Evolutionary conservation across 169 alveolate genomes (phyloP).

Genomic region (Babesia gibsoni): DNA sequence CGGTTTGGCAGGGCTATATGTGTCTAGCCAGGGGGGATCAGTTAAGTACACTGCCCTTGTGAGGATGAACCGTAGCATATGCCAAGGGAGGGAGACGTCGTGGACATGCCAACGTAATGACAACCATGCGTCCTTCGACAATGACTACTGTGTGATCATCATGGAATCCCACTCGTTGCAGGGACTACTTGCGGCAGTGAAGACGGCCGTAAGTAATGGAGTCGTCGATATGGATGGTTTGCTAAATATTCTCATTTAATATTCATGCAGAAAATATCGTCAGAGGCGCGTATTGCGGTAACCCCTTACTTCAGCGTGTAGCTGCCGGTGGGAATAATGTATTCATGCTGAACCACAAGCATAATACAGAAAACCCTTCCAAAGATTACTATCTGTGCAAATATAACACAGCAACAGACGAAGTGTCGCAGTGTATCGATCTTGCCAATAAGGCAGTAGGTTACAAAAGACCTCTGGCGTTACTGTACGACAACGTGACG

Average conservation of each 20-base stretch:
- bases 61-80: slow-evolving; percentile 23
- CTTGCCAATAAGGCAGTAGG: not conserved
- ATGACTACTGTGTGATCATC: slow-evolving; percentile 35
- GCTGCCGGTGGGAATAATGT: slow-evolving; percentile 33
- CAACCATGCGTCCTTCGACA: slow-evolving; percentile 18
- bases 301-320: slow-evolving; percentile 46
- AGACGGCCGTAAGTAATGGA: slow-evolving; percentile 3
- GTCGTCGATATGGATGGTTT: slow-evolving; percentile 13
- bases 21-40: not conserved
- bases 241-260: not conserved
- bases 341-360: slow-evolving; percentile 32
- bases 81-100: slow-evolving; percentile 10
- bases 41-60: slow-evolving; percentile 19
- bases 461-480: slow-evolving; percentile 24
- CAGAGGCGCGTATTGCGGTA: slow-evolving; percentile 59
- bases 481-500: slow-evolving; percentile 13
- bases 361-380: not conserved
- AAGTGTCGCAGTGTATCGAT: slow-evolving; percentile 48
- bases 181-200: slow-evolving; percentile 16
- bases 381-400: slow-evolving; percentile 39
- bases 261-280: not conserved
- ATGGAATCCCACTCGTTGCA: slow-evolving; percentile 11
- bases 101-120: slow-evolving; percentile 58
- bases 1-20: slow-evolving; percentile 13
- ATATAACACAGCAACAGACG: slow-evolving; percentile 8